Base-by-base conservation (phyloP, 306 rosid species). In the Pterocarpus macrocarpus region DNA sequence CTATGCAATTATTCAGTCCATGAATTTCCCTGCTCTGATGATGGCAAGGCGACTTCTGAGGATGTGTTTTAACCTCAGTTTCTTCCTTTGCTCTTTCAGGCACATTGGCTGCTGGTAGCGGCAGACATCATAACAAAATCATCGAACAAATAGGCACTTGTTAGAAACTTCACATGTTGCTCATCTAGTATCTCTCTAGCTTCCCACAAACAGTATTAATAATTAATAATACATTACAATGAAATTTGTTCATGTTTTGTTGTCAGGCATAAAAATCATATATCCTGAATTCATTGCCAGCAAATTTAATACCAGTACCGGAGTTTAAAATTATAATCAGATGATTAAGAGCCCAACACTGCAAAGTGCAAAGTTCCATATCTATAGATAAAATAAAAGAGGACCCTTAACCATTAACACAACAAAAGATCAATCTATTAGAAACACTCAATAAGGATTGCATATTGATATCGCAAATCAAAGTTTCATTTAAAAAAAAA, bases 61-160 rank as follows among this genome's bases (percentile, higher is more conserved):
- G 49, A 87, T 87, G 89, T 70, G 86, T 28, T 7, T 86, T 78
- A 32, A 87, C 90, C 71, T 88, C 92, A 2, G 83, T 65, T 69
- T 90, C 90, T 77, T 92, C 87, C 76, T 89, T 87, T 50, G 86
- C 90, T 80, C 71, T 89, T 32, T 22, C 28, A 22, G 28, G 28
- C 28, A 72, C 90, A 5, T 83, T 86, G 71, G 62, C 30, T 81
- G 49, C 86, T 81, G 74, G n/a, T 41, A 80, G 36, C 82, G 84
- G 28, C 73, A 28, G 38, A 72, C 8, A 78, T 7, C 13, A 73
- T 7, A 63, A 33, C 63, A 11, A 12, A 14, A 47, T 16, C 71
- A 74, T 50, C 58, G 22, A 78, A n/a, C 69, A 28, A 22, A 30
- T 71, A 63, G 64, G 9, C 52, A 62, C 44, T 16, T 4, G 13